Evolutionary conservation across 805 yeast species (phyloP).

Genomic region (Lipomyces anomalus): DNA sequence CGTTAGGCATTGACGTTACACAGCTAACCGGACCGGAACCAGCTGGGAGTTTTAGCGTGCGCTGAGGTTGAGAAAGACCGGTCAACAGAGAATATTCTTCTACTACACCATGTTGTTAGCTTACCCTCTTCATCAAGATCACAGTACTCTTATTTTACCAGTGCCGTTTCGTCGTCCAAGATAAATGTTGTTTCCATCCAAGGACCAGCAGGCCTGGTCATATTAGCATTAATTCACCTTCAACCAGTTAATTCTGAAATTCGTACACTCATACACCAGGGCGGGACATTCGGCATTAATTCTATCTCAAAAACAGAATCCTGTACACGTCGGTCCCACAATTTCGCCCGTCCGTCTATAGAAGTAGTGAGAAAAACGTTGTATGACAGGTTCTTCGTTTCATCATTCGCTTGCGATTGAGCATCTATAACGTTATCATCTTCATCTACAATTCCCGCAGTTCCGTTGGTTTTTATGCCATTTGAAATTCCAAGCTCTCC

Average conservation of each 20-base stretch:
- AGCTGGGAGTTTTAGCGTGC: slow-evolving; percentile 66
- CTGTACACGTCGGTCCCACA: slow-evolving; percentile 72
- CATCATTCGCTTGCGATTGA: no score
- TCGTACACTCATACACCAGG: slow-evolving; percentile 70
- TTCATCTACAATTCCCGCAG: slow-evolving; percentile 3
- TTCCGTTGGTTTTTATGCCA: not conserved
- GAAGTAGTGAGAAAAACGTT: slow-evolving; percentile 69
- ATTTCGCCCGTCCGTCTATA: slow-evolving; percentile 70
- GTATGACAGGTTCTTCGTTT: slow-evolving; percentile 30
- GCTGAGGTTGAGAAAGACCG: slow-evolving; percentile 43
- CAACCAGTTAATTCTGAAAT: not conserved
- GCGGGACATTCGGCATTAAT: slow-evolving; percentile 67
- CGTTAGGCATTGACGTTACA: slow-evolving; percentile 73
- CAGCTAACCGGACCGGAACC: slow-evolving; percentile 89
- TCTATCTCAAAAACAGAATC: slow-evolving; percentile 42
- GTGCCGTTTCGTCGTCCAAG: slow-evolving; percentile 87
- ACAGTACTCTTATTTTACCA: no score
- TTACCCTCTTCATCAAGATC: no score
- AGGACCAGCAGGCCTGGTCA: slow-evolving; percentile 72
- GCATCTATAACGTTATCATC: slow-evolving; percentile 4
- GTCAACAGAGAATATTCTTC: slow-evolving; percentile 40
- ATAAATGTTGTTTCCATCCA: slow-evolving; percentile 68
- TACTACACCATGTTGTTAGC: slow-evolving; percentile 3
- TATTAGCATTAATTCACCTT: not conserved
- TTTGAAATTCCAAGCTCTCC: slow-evolving; percentile 1